Evolutionary conservation across 2,329 filamentous ascomycete genomes (phyloP).

Genomic region (Fragosphaeria purpurea): DNA sequence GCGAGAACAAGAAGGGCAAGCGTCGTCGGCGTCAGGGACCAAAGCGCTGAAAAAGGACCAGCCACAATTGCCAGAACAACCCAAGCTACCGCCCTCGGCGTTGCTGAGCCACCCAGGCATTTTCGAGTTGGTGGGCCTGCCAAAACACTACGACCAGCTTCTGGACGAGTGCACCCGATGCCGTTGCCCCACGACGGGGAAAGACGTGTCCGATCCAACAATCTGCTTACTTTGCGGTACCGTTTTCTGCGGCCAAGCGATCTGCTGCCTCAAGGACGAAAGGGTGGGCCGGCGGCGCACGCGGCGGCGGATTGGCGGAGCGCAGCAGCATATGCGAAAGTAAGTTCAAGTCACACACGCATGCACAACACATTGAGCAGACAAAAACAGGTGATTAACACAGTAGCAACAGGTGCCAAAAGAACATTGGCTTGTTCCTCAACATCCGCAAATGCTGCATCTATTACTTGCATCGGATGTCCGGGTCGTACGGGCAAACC

Average conservation of each 20-base stretch:
- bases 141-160: conserved; percentile 81
- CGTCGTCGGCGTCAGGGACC: not conserved
- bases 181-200: conserved; percentile 79
- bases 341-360: conserved; percentile 34
- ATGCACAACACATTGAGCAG: no score
- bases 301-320: conserved; percentile 58
- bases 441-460: conserved; percentile 95
- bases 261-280: conserved; percentile 71
- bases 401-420: conserved; percentile 57
- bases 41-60: not conserved
- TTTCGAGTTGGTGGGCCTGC: conserved; percentile 85
- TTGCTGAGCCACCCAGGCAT: conserved; percentile 73
- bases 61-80: not conserved
- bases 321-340: conserved; percentile 82
- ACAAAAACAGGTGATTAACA: not conserved
- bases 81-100: conserved; percentile 26
- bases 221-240: conserved; percentile 92
- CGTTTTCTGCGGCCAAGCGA: conserved; percentile 91
- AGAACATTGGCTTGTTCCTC: conserved; percentile 85
- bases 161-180: conserved; percentile 84
- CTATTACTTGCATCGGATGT: conserved; percentile 71
- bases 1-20: conserved; percentile 2
- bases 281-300: conserved; percentile 30
- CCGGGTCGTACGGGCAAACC: conserved; percentile 76
- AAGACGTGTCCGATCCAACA: conserved; percentile 81